These are phyloP conservation scores for Pulveroboletus frians DNA, from an alignment of 768 basidiomycete species.

Conservation along the genomic window DNA sequence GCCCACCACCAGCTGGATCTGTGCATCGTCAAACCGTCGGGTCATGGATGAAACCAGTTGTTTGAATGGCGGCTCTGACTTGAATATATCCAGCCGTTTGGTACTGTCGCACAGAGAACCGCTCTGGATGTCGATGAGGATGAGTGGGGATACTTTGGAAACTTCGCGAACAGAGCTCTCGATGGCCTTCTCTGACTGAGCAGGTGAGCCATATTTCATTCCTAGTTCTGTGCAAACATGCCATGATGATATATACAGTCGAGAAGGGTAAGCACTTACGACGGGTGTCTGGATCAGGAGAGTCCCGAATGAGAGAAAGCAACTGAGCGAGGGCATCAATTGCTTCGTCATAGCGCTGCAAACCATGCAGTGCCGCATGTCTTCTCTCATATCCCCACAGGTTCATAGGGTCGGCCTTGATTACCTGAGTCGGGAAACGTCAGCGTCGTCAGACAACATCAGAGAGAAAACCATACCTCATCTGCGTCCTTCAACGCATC, in stretches of 20 bases:
- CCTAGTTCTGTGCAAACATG: background rate
- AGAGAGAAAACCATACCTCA: background rate
- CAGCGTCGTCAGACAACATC: rapidly evolving
- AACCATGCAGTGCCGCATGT: background rate
- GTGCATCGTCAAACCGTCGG: background rate
- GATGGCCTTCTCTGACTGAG: background rate
- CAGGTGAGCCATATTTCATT: background rate
- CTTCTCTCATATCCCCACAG: conserved; percentile 1
- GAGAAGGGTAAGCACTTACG: background rate
- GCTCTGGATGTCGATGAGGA: background rate
- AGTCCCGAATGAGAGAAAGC: background rate
- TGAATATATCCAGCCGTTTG: background rate
- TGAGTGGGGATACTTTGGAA: background rate
- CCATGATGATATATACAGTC: rapidly evolving
- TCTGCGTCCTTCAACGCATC: conserved; percentile 13
- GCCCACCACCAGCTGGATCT: background rate
- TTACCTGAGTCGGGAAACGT: background rate
- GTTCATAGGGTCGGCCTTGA: background rate
- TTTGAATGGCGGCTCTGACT: background rate
- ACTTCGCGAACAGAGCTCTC: background rate
- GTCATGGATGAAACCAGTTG: background rate
- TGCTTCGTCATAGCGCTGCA: conserved; percentile 1
- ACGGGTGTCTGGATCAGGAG: background rate
- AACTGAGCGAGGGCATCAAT: background rate
- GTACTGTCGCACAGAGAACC: background rate